A percentile compares a stretch with the other conserved stretches of the same genome.
These are phyloP conservation scores for Ulmus americana DNA, from an alignment of 331 rosid species.

Conservation along the genomic window DNA sequence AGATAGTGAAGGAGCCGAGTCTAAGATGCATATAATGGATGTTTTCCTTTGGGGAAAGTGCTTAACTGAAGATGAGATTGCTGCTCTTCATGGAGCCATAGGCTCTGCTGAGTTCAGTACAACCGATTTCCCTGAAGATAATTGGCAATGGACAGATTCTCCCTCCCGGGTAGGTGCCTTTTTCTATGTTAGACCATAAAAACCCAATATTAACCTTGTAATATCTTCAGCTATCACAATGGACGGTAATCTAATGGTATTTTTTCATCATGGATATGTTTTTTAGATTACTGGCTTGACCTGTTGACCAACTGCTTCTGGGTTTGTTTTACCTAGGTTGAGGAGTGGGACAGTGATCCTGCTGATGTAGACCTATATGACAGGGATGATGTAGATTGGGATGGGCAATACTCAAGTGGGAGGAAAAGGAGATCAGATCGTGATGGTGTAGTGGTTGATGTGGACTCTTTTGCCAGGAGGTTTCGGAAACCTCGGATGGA, in stretches of 20 bases:
- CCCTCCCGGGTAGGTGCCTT: slow-evolving; percentile 67
- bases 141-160: slow-evolving; percentile 97
- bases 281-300: neutral
- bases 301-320: slow-evolving; percentile 22
- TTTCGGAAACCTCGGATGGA: slow-evolving; percentile 86
- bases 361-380: slow-evolving; percentile 93
- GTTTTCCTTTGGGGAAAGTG: slow-evolving; percentile 95
- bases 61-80: slow-evolving; percentile 90
- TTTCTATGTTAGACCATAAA: neutral
- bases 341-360: slow-evolving; percentile 98
- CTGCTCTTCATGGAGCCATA: slow-evolving; percentile 68
- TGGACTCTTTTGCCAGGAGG: slow-evolving; percentile 86
- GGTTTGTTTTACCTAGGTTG: slow-evolving; percentile 48
- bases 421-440: slow-evolving; percentile 92
- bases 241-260: no score
- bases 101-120: slow-evolving; percentile 68
- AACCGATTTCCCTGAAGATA: slow-evolving; percentile 77
- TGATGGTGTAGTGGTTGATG: slow-evolving; percentile 70
- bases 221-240: no score
- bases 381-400: slow-evolving; percentile 98
- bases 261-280: neutral
- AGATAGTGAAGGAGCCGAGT: slow-evolving; percentile 98
- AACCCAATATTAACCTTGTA: no score
- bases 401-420: slow-evolving; percentile 98
- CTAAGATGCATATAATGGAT: slow-evolving; percentile 98